These are phyloP conservation scores for Venturia nashicola DNA, from an alignment of 2,329 filamentous ascomycete species.

Conservation along the genomic window DNA sequence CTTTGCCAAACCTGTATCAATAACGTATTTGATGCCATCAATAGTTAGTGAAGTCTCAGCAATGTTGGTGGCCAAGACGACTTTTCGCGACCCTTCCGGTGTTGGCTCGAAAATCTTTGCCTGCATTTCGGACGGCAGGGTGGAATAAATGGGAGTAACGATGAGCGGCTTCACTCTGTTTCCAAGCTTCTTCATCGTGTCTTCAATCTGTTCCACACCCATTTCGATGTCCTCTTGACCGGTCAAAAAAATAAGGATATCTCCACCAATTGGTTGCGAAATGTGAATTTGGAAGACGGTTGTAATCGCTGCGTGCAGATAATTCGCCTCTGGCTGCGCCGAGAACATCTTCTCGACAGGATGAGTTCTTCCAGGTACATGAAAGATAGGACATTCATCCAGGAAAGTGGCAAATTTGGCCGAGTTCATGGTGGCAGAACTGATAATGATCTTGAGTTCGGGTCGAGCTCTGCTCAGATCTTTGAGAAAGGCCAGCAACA, in stretches of 20 bases:
- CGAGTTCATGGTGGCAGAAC: slow-evolving; percentile 88
- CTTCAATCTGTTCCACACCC: slow-evolving; percentile 69
- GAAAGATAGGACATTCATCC: slow-evolving; percentile 85
- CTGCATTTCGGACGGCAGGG: slow-evolving; percentile 80
- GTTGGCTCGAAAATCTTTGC: slow-evolving; percentile 92
- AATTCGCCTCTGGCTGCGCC: slow-evolving; percentile 83
- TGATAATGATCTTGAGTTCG: slow-evolving; percentile 83
- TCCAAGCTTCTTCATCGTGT: slow-evolving; percentile 78
- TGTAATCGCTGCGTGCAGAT: slow-evolving; percentile 78
- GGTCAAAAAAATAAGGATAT: slow-evolving; percentile 89
- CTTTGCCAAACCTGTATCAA: slow-evolving; percentile 91
- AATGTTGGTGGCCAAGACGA: slow-evolving; percentile 92
- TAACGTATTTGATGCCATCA: slow-evolving; percentile 90
- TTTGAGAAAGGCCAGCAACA: slow-evolving; percentile 76
- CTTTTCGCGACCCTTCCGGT: slow-evolving; percentile 72
- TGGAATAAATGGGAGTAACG: slow-evolving; percentile 88
- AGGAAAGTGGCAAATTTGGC: slow-evolving; percentile 88
- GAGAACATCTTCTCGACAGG: slow-evolving; percentile 90
- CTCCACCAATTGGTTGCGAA: slow-evolving; percentile 62
- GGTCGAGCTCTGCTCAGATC: slow-evolving; percentile 73
- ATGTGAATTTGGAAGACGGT: slow-evolving; percentile 94
- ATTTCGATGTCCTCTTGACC: slow-evolving; percentile 94
- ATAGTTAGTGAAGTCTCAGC: slow-evolving; percentile 94
- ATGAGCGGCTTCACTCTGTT: slow-evolving; percentile 75
- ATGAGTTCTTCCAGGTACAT: slow-evolving; percentile 79